phyloP scores from a whole-genome alignment of 2,329 filamentous ascomycete genomes.

The Arthrobotrys pseudoclavata region DNA sequence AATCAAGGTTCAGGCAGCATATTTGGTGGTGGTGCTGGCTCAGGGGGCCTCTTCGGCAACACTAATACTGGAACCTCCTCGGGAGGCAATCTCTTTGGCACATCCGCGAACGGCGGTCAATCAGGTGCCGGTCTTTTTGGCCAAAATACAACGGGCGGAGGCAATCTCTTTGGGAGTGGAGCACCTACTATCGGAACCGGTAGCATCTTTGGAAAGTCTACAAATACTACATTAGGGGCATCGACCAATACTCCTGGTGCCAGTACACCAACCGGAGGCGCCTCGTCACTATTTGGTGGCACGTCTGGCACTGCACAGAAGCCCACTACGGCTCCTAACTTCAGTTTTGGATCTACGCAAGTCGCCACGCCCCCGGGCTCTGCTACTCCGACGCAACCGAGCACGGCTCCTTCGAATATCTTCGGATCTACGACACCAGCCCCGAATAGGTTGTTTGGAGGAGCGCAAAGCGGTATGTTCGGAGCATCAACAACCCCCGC shows the following conservation, averaged over 20 bases:
- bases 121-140: constrained; percentile 38
- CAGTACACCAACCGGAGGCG: constrained; percentile 44
- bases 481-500: constrained; percentile 48
- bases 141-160: constrained; percentile 25
- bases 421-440: constrained; percentile 50
- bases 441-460: constrained; percentile 35
- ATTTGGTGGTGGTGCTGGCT: constrained; percentile 21
- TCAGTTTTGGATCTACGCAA: constrained; percentile 54
- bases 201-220: constrained; percentile 54
- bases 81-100: constrained; percentile 39
- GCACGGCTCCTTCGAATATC: constrained; percentile 36
- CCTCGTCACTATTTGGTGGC: constrained; percentile 25
- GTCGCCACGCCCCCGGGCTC: constrained; percentile 41
- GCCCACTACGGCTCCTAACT: constrained; percentile 25
- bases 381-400: constrained; percentile 47
- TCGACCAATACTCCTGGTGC: constrained; percentile 53
- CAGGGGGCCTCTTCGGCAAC: constrained; percentile 40
- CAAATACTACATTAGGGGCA: constrained; percentile 20
- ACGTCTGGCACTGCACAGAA: constrained; percentile 28
- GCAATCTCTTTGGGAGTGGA: constrained; percentile 31
- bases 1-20: constrained; percentile 42
- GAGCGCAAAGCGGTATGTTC: constrained; percentile 31
- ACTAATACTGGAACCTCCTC: constrained; percentile 33
- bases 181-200: constrained; percentile 14
- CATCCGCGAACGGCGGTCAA: constrained; percentile 40